These are phyloP conservation scores for Paramecium bursaria DNA, from an alignment of 73 alveolate genomes.

Conservation along the genomic window DNA sequence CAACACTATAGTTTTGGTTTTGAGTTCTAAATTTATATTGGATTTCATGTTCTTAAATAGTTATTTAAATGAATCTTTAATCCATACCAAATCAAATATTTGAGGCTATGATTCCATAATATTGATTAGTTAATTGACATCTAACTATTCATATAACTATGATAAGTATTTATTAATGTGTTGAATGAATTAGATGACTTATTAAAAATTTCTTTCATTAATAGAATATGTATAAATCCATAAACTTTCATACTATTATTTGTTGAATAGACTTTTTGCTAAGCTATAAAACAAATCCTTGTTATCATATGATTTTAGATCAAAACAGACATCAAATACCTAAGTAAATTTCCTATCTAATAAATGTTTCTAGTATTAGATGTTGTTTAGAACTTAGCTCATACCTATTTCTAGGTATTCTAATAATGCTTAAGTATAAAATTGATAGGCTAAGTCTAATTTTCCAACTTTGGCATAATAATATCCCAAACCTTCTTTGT, in stretches of 20 bases:
- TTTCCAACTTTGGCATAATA: not conserved
- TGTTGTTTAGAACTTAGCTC: conserved; percentile 2
- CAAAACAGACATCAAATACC: not conserved
- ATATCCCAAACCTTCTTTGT: not conserved
- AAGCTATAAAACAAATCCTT: not conserved
- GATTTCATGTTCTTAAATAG: too few relatives aligned
- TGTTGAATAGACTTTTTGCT: not conserved
- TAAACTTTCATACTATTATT: not conserved
- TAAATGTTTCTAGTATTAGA: not conserved
- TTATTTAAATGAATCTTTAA: too few relatives aligned
- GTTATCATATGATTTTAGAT: not conserved
- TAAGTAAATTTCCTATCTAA: conserved; percentile 23
- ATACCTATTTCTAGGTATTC: not conserved
- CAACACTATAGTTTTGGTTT: not conserved
- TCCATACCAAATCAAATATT: too few relatives aligned
- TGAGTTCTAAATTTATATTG: not conserved
- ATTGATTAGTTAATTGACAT: not conserved
- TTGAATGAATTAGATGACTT: not conserved
- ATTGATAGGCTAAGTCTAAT: not conserved
- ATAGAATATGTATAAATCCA: conserved; percentile 1
- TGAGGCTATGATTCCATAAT: too few relatives aligned
- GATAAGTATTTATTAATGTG: not conserved
- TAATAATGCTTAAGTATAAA: too few relatives aligned
- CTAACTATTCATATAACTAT: not conserved
- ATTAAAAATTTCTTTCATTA: not conserved